Conservation (phyloP, 495 filamentous ascomycete species). For the Chaetomium tenue region DNA sequence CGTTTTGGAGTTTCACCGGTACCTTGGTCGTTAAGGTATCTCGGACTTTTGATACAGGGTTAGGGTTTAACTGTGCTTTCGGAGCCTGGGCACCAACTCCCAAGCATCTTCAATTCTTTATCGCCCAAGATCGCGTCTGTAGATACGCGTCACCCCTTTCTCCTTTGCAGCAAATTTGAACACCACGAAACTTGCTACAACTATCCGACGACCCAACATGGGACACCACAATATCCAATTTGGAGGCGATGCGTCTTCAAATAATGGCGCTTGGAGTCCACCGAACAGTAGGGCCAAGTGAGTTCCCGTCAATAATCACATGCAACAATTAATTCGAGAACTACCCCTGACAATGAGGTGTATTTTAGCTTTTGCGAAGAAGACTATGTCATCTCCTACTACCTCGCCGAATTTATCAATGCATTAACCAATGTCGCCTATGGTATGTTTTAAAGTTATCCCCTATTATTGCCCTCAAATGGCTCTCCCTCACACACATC, state of each 20-base stretch:
- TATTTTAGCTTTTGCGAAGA: conserved; percentile 35
- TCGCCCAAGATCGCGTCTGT: not conserved
- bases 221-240: conserved; percentile 31
- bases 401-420: conserved; percentile 59
- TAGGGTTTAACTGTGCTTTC: not conserved
- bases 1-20: not conserved
- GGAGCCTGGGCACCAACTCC: not conserved
- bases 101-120: not conserved
- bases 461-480: too few relatives aligned
- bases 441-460: conserved; percentile 32
- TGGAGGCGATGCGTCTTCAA: conserved; percentile 25
- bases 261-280: conserved; percentile 31
- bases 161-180: too few relatives aligned
- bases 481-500: not conserved
- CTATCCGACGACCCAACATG: conserved; percentile 19
- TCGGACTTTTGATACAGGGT: not conserved
- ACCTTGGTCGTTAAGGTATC: not conserved
- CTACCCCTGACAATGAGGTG: not conserved
- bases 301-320: conserved; percentile 1
- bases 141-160: not conserved
- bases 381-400: conserved; percentile 54
- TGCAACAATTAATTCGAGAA: not conserved
- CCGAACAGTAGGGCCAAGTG: conserved; percentile 38
- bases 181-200: not conserved
- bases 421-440: conserved; percentile 54